These are phyloP conservation scores for Trifolium dubium DNA, from an alignment of 306 rosid species.

Conservation along the genomic window DNA sequence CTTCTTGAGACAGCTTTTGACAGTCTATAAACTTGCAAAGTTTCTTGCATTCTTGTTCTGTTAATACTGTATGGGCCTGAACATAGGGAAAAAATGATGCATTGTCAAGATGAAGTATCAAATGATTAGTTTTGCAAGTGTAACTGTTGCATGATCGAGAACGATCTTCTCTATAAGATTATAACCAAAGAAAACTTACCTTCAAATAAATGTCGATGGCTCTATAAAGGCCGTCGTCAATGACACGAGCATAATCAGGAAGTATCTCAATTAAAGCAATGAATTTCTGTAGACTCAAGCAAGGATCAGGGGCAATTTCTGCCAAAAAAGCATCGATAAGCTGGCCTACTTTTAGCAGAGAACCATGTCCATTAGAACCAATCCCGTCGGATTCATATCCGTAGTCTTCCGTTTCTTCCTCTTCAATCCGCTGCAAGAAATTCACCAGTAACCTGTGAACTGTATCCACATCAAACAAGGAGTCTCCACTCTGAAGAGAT, in stretches of 20 bases:
- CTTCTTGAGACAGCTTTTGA: conserved; percentile 90
- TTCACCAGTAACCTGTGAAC: conserved; percentile 72
- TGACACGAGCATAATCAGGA: conserved; percentile 88
- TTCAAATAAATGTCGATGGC: conserved; percentile 83
- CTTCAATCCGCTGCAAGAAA: conserved; percentile 77
- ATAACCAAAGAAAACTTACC: conserved; percentile 49
- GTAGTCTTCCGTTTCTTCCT: conserved; percentile 70
- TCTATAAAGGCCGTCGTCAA: conserved; percentile 85
- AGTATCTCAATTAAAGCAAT: conserved; percentile 70
- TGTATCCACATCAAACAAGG: conserved; percentile 80
- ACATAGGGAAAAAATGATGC: neutral
- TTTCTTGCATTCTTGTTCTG: conserved; percentile 75
- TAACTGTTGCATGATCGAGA: conserved; percentile 29
- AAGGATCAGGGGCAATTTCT: conserved; percentile 87
- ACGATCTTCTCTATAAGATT: neutral
- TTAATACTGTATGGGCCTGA: conserved; percentile 74
- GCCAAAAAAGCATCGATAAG: conserved; percentile 87
- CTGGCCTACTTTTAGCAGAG: conserved; percentile 77
- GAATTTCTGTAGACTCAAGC: conserved; percentile 64
- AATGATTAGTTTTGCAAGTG: conserved; percentile 14
- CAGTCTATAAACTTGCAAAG: conserved; percentile 82
- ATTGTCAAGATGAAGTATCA: conserved; percentile 6
- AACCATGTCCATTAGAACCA: conserved; percentile 66
- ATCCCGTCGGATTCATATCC: conserved; percentile 80
- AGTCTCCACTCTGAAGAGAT: conserved; percentile 61